A percentile compares a stretch with the other conserved stretches of the same genome.
Evolutionary conservation across 1,284 basidiomycete species (phyloP).

Genomic region (Exsudoporus floridanus): DNA sequence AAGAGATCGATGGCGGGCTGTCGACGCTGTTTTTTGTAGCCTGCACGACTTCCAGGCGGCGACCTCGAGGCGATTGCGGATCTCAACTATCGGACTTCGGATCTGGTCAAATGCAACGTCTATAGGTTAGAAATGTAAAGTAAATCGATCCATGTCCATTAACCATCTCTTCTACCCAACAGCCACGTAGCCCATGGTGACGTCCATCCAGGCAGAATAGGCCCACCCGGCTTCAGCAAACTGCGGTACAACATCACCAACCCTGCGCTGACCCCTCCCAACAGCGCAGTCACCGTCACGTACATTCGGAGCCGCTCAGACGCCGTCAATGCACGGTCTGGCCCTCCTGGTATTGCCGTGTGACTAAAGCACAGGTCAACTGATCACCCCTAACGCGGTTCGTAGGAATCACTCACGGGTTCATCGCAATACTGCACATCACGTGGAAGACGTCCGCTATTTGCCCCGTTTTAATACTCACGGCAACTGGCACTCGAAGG

Average conservation of each 20-base stretch:
- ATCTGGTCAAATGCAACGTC: constrained; percentile 23
- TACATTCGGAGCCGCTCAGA: constrained; percentile 67
- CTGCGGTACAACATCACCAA: constrained; percentile 68
- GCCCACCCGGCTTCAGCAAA: constrained; percentile 57
- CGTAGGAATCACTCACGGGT: constrained; percentile 59
- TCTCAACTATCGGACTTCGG: constrained; percentile 37
- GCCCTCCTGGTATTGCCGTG: constrained; percentile 73
- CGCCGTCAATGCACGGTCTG: constrained; percentile 69
- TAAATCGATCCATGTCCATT: constrained; percentile 15
- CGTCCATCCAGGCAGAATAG: constrained; percentile 51
- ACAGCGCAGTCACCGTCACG: constrained; percentile 62
- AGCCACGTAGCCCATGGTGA: constrained; percentile 62
- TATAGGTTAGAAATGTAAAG: constrained; percentile 15
- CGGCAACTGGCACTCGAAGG: constrained; percentile 86
- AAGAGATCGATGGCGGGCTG: constrained; percentile 19
- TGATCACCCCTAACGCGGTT: constrained; percentile 18
- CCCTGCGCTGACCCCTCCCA: constrained; percentile 70
- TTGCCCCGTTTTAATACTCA: constrained; percentile 83
- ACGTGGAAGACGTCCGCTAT: constrained; percentile 88
- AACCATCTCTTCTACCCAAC: constrained; percentile 49
- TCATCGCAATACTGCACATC: constrained; percentile 82
- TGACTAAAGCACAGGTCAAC: constrained; percentile 42
- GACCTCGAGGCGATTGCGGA: constrained; percentile 41
- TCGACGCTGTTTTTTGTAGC: constrained; percentile 18
- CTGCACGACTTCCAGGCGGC: constrained; percentile 27